phyloP scores from a whole-genome alignment of 306 rosid genomes.

The Trifolium subterraneum region DNA sequence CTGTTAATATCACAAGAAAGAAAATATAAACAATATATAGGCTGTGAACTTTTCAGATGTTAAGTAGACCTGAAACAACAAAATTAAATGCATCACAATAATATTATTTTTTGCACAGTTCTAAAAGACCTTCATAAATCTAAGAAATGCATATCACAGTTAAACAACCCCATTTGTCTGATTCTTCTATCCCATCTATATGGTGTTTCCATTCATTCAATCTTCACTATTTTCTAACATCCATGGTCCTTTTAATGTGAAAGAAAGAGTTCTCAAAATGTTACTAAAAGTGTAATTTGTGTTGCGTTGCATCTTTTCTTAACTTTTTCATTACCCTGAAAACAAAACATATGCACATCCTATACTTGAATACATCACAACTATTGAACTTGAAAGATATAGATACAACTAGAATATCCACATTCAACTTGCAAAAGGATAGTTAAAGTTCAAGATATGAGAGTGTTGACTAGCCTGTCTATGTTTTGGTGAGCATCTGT shows the following conservation, averaged over 20 bases:
- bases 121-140: slow-evolving; percentile 25
- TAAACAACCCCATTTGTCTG: slow-evolving; percentile 14
- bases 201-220: slow-evolving; percentile 5
- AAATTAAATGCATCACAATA: slow-evolving; percentile 4
- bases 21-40: slow-evolving; percentile 19
- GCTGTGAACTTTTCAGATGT: slow-evolving; percentile 26
- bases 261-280: slow-evolving; percentile 27
- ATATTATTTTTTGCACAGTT: slow-evolving; percentile 16
- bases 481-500: slow-evolving; percentile 84
- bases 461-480: slow-evolving; percentile 86
- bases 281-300: slow-evolving; percentile 13
- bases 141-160: slow-evolving; percentile 27
- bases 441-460: slow-evolving; percentile 67
- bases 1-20: slow-evolving; percentile 33
- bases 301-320: slow-evolving; percentile 29
- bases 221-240: slow-evolving; percentile 4
- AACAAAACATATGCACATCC: slow-evolving; percentile 24
- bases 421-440: slow-evolving; percentile 48
- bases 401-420: slow-evolving; percentile 23
- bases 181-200: not conserved
- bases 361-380: slow-evolving; percentile 14
- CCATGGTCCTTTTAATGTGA: slow-evolving; percentile 12
- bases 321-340: slow-evolving; percentile 8
- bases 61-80: slow-evolving; percentile 19
- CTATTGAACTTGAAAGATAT: slow-evolving; percentile 19